A percentile compares a stretch with the other conserved stretches of the same genome.
These are phyloP conservation scores for Udeniomyces megalosporus DNA, from an alignment of 768 basidiomycete genomes.

Conservation along the genomic window DNA sequence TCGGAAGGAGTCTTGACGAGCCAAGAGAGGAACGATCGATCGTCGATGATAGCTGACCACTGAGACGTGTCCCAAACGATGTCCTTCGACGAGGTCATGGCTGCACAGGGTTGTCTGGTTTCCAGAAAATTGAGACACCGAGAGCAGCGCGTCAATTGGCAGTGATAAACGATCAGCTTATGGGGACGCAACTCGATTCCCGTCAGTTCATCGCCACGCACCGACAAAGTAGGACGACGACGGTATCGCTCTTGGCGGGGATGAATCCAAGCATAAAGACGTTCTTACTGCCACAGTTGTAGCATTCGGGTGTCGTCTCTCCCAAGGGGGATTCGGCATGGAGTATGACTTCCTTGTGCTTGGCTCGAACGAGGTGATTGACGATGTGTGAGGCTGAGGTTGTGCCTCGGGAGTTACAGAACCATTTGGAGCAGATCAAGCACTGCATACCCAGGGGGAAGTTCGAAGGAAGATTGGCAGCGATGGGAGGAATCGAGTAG, in stretches of 20 bases:
- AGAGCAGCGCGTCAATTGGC: not conserved
- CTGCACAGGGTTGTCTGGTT: slow-evolving; percentile 85
- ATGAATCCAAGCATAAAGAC: slow-evolving; percentile 99
- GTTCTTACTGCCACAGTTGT: slow-evolving; percentile 98
- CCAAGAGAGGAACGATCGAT: slow-evolving; percentile 98
- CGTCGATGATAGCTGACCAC: slow-evolving; percentile 97
- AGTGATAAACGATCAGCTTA: too few species aligned
- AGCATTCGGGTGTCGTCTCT: slow-evolving; percentile 96
- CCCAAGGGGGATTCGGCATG: slow-evolving; percentile 91
- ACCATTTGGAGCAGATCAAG: slow-evolving; percentile 35
- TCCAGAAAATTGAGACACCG: not conserved
- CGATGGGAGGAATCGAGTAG: not conserved
- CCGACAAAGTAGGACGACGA: slow-evolving; percentile 93
- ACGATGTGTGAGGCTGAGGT: slow-evolving; percentile 98
- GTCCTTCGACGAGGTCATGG: slow-evolving; percentile 71
- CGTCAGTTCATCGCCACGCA: slow-evolving; percentile 32
- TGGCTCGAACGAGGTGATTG: slow-evolving; percentile 95
- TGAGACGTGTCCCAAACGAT: slow-evolving; percentile 96
- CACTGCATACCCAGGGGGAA: slow-evolving; percentile 19
- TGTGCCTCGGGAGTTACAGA: slow-evolving; percentile 96
- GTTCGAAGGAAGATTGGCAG: too few species aligned
- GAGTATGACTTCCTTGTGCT: slow-evolving; percentile 95
- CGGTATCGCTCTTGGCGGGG: slow-evolving; percentile 96
- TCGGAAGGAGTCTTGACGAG: slow-evolving; percentile 93
- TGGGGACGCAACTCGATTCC: not conserved